Conservation (phyloP, 768 basidiomycete species). For the Lentinula boryana region DNA sequence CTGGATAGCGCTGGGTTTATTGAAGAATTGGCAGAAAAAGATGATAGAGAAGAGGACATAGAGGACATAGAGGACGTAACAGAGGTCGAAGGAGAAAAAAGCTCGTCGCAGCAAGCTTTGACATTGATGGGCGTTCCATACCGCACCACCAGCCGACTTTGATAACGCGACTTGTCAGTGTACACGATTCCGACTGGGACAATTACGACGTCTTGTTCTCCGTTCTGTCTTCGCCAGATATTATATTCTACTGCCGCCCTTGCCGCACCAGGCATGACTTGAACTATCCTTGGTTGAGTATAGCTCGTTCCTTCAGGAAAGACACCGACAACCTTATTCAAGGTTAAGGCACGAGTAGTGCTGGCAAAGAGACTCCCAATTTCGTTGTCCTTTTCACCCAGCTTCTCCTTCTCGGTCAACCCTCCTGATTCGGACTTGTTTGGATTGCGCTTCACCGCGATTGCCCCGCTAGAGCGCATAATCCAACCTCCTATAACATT, state of each 20-base stretch:
- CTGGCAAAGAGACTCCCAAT: constrained; percentile 47
- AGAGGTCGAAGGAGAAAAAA: constrained; percentile 4
- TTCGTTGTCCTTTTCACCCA: neutral
- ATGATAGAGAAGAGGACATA: constrained; percentile 8
- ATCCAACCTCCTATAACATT: constrained; percentile 47
- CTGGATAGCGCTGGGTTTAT: neutral
- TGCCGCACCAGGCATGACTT: constrained; percentile 55
- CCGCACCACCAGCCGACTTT: constrained; percentile 42
- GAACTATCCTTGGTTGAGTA: constrained; percentile 39
- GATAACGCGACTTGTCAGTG: constrained; percentile 60
- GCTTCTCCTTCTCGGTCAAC: neutral
- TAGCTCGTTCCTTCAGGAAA: constrained; percentile 63
- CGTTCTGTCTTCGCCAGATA: constrained; percentile 23
- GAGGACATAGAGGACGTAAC: constrained; percentile 32
- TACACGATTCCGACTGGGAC: constrained; percentile 68
- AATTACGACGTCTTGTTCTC: constrained; percentile 31
- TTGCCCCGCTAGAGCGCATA: constrained; percentile 59
- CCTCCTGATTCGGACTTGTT: constrained; percentile 21
- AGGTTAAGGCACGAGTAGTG: constrained; percentile 49
- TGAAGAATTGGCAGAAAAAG: neutral
- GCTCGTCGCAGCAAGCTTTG: constrained; percentile 42
- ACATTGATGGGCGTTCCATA: constrained; percentile 49
- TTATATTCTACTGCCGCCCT: constrained; percentile 72
- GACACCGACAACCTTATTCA: constrained; percentile 54
- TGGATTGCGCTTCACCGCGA: constrained; percentile 64